Evolutionary conservation across 768 basidiomycete genomes (phyloP).

Genomic region (Guyanaporus albipodus): DNA sequence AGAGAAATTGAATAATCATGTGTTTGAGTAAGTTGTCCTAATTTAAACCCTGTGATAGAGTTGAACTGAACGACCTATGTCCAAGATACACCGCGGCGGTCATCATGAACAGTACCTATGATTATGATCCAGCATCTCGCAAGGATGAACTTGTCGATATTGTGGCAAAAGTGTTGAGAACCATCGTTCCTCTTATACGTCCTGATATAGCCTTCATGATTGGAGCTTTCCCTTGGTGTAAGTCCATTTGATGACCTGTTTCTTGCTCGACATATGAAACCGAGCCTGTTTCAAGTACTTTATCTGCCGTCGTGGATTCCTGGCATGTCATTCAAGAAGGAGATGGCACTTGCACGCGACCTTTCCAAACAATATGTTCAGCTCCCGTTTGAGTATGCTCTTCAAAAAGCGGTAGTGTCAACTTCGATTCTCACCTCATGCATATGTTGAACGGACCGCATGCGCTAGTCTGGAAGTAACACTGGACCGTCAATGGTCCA

Average conservation of each 20-base stretch:
- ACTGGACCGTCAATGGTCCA: background rate
- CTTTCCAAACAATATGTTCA: background rate
- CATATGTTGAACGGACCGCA: background rate
- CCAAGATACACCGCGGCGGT: constrained; percentile 1
- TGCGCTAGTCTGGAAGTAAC: background rate
- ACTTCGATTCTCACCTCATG: background rate
- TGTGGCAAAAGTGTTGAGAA: background rate
- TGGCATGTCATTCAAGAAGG: constrained; percentile 3
- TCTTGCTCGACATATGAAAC: background rate
- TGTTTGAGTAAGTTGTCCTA: constrained; percentile 5
- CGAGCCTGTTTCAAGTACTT: background rate
- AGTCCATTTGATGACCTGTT: background rate
- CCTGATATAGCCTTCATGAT: background rate
- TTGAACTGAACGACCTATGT: too few species aligned
- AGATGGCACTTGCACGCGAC: background rate
- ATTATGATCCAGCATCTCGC: constrained; percentile 1
- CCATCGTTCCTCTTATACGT: background rate
- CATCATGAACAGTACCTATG: constrained; percentile 5
- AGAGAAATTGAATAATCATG: background rate
- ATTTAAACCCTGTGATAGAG: background rate
- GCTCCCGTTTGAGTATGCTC: background rate
- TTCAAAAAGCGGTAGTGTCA: background rate
- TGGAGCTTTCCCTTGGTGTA: background rate
- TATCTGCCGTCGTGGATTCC: constrained; percentile 6
- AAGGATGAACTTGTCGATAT: constrained; percentile 5